A percentile compares a stretch with the other conserved stretches of the same genome.
Conservation (phyloP, 2,329 filamentous ascomycete species). For the Ceratocystis cubensis region DNA sequence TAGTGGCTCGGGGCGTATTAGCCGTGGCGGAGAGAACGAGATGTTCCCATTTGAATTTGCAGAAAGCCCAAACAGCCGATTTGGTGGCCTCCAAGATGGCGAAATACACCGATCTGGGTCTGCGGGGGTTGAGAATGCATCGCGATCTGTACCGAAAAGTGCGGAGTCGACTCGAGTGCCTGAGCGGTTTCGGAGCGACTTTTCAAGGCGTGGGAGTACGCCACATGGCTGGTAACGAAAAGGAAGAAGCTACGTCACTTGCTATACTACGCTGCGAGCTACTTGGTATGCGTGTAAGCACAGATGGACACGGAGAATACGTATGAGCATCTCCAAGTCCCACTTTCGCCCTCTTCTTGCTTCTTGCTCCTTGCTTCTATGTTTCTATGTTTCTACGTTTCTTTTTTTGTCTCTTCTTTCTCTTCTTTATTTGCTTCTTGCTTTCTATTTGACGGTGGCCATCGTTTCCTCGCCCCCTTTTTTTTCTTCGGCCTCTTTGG, state of each 20-base stretch:
- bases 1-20: slow-evolving; percentile 14
- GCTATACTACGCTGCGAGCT: neutral
- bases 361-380: no score
- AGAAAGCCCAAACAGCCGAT: slow-evolving; percentile 36
- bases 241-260: no score
- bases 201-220: slow-evolving; percentile 5
- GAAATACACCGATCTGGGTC: slow-evolving; percentile 26
- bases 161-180: neutral
- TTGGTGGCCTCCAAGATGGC: slow-evolving; percentile 48
- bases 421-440: neutral
- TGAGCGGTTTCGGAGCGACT: neutral
- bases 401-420: neutral
- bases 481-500: slow-evolving; percentile 5
- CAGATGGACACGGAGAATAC: neutral
- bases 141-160: neutral
- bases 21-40: slow-evolving; percentile 15
- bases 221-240: slow-evolving; percentile 1
- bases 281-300: neutral
- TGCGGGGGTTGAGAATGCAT: slow-evolving; percentile 27
- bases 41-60: slow-evolving; percentile 18
- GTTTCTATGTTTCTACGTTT: neutral
- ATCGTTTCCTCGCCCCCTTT: neutral
- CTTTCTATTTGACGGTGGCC: slow-evolving; percentile 7
- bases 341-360: no score
- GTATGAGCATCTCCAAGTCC: no score